Evolutionary conservation across 139 green algal species (phyloP), one percentile per base, ranked within the genome.

Genomic region (Marvania coccoides): DNA sequence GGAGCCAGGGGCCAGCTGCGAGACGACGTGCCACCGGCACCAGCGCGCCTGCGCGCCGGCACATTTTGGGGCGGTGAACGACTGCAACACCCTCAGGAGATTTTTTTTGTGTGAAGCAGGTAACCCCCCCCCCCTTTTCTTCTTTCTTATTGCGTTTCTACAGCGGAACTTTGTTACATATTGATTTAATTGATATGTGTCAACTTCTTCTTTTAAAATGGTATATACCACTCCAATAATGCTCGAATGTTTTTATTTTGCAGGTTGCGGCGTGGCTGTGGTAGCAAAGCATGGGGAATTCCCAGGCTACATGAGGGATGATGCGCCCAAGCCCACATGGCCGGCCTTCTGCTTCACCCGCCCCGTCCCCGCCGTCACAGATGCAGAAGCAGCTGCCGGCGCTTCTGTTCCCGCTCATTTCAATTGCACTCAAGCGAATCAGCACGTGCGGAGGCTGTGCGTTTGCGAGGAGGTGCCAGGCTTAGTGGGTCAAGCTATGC

Each of bases 291-390:
- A 69, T 40, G 70, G 47, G 2, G 58, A 58, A 19, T 62, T 63
- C 39, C 87, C 87, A 9, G 74, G 53, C 0, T 90, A 90, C 47
- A 54, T 90, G 1, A 65, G 76, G 13, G 45, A 47, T 28, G 67
- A 71, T 31, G 83, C 87, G 0, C 80, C 85, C 19, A 93, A 92
- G 61, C 15, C 63, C 5, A 62, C 78, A 46, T 66, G 74, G 8
- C 87, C 87, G 3, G 83, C 85, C 28, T 76, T 87, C 60, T 93
- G 87, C 57, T 65, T 86, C 40, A 69, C 55, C 34, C n/a, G n/a
- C n/a, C n/a, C n/a, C n/a, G n/a, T n/a, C n/a, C n/a, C n/a, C n/a
- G n/a, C n/a, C n/a, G n/a, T n/a, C n/a, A n/a, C n/a, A n/a, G n/a
- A n/a, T n/a, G n/a, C n/a, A n/a, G n/a, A n/a, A n/a, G n/a, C n/a